Base-by-base conservation (phyloP, 2,329 filamentous ascomycete genomes). In the Ophiocordyceps camponoti-rufipedis region DNA sequence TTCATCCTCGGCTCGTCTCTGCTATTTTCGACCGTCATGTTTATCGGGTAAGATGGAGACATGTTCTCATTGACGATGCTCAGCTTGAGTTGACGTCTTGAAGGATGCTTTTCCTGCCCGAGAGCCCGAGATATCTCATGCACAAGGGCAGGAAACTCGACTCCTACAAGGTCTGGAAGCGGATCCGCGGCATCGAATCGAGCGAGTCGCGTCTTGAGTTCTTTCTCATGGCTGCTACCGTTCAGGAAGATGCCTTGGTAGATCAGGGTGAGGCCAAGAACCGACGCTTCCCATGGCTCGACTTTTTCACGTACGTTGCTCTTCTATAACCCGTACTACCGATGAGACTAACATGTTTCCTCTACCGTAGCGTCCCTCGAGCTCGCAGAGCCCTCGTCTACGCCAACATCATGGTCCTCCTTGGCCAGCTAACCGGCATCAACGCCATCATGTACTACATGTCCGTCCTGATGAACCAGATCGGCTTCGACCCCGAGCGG, bases 371-470 rank as follows among this genome's bases (percentile, higher is more conserved):
- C 16, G 72, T 78, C 39, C 75, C 78, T 7, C 74, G 81, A 32
- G 75, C 75, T n/a, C 73, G 78, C 19, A 69, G 79, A 10, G 75
- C 79, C 2, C 65, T 82, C 41, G 59, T 82, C 48, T 82, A 81
- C 54, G 78, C 78, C 54, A 82, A 80, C 54, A 71, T 78, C 38
- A 82, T 82, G 77, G 75, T 82, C 46, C 68, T 81, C 48, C 65
- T 82, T 0, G 81, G 81, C 0, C 81, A 85, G 53, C 68, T 84
- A 35, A 85, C 80, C 0, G 80, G 80, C 45, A 75, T 82, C 43
- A 82, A 82, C 48, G 76, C 76, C 0, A 75, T 82, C 46, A 74
- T 80, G 70, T 85, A 85, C 61, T 84, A 82, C 62, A 82, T 85
- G 78, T 70, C 67, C 0, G 68, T 75, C 0, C 62, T 85, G 7